Evolutionary conservation across 2,329 filamentous ascomycete species (phyloP).

Genomic region (Ceratocystis alfenasii): DNA sequence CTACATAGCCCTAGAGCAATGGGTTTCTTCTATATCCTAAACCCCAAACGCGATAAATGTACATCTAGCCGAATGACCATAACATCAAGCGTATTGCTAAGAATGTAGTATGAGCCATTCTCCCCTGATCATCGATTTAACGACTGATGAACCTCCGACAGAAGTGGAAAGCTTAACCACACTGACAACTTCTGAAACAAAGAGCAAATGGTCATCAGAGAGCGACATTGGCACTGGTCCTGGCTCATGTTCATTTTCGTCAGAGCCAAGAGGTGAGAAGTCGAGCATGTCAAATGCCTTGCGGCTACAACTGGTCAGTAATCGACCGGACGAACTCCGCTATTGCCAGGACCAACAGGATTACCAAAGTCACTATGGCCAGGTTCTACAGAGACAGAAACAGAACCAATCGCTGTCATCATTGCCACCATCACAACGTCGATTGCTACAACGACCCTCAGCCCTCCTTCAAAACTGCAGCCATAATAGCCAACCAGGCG

Average conservation of each 20-base stretch:
- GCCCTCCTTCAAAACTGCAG: neutral
- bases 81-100: neutral
- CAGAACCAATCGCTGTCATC: neutral
- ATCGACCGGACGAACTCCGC: neutral
- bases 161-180: constrained; percentile 4
- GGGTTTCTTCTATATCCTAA: neutral
- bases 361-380: neutral
- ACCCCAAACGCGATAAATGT: neutral
- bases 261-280: neutral
- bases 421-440: neutral
- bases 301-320: neutral
- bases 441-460: neutral
- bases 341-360: neutral
- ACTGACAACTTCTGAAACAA: neutral
- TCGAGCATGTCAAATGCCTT: neutral
- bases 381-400: neutral
- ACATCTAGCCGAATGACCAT: neutral
- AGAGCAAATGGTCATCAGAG: neutral
- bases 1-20: no score
- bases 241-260: no score
- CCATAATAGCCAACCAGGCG: neutral
- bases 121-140: constrained; percentile 6
- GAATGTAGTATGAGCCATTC: constrained; percentile 6
- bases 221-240: neutral
- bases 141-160: neutral